phyloP scores from a whole-genome alignment of 768 basidiomycete species.

The Dentipellis fragilis region DNA sequence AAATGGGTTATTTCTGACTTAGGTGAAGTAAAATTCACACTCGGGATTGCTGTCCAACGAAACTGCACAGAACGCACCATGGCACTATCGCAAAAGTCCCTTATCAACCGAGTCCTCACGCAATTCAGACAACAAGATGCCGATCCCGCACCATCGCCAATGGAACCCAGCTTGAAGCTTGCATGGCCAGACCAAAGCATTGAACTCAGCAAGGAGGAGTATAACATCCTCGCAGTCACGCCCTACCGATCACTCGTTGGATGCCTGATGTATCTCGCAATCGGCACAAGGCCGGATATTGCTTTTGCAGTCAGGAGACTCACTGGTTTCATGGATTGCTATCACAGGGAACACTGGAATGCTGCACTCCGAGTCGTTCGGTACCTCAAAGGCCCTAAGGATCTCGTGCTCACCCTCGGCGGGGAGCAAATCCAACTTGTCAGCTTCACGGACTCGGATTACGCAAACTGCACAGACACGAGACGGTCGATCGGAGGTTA shows the following conservation, averaged over 20 bases:
- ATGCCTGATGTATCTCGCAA: conserved; percentile 16
- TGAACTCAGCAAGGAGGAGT: neutral
- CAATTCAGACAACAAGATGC: conserved; percentile 20
- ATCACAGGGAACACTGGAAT: conserved; percentile 25
- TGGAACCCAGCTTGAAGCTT: conserved; percentile 19
- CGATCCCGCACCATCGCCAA: conserved; percentile 23
- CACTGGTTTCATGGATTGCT: conserved; percentile 17
- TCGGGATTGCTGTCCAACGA: conserved; percentile 22
- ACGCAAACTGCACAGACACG: neutral
- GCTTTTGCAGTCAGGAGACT: conserved; percentile 1
- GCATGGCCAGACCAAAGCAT: neutral
- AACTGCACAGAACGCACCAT: conserved; percentile 16
- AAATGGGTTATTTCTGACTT: conserved; percentile 22
- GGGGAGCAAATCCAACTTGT: neutral
- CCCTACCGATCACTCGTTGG: conserved; percentile 17
- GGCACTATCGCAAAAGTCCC: conserved; percentile 19
- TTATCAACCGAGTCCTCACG: conserved; percentile 15
- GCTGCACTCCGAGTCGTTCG: conserved; percentile 26
- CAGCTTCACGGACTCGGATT: neutral
- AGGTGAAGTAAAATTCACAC: conserved; percentile 17
- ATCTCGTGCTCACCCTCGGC: conserved; percentile 16
- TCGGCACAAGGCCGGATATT: conserved; percentile 7
- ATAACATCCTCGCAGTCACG: neutral
- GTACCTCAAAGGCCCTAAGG: conserved; percentile 27
- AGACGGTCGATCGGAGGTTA: neutral